Conservation (phyloP, 2,329 filamentous ascomycete genomes). For the Aspergillus puulaauensis region DNA sequence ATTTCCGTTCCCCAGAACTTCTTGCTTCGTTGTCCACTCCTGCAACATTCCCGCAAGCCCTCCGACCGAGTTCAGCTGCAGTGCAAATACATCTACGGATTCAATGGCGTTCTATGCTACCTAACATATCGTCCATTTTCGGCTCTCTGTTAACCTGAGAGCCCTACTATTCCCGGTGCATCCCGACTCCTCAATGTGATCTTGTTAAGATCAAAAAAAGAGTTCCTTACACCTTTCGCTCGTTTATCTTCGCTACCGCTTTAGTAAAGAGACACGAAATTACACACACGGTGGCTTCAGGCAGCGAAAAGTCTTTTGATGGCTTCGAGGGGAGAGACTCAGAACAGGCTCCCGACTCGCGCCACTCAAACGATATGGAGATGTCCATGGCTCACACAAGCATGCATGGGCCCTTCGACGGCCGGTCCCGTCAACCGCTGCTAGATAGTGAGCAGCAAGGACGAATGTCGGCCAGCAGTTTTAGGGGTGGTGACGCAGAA, state of each 20-base stretch:
- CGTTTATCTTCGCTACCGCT: neutral
- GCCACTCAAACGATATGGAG: conserved; percentile 42
- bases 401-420: conserved; percentile 49
- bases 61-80: neutral
- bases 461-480: conserved; percentile 33
- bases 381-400: conserved; percentile 48
- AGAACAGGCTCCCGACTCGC: conserved; percentile 36
- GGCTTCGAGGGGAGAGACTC: conserved; percentile 27
- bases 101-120: conserved; percentile 2
- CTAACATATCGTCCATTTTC: neutral
- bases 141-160: conserved; percentile 5
- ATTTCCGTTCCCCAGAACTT: conserved; percentile 5
- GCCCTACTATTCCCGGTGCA: neutral
- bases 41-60: neutral
- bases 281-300: conserved; percentile 32
- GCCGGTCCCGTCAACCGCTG: conserved; percentile 54
- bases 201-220: neutral
- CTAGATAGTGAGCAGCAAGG: conserved; percentile 49
- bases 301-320: conserved; percentile 25
- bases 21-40: conserved; percentile 6
- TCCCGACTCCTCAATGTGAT: conserved; percentile 2
- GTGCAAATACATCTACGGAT: conserved; percentile 1
- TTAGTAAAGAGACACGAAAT: neutral
- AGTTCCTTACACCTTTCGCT: neutral
- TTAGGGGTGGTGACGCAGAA: conserved; percentile 32